Conservation (phyloP, 768 basidiomycete species). For the Pleurotus sapidus region DNA sequence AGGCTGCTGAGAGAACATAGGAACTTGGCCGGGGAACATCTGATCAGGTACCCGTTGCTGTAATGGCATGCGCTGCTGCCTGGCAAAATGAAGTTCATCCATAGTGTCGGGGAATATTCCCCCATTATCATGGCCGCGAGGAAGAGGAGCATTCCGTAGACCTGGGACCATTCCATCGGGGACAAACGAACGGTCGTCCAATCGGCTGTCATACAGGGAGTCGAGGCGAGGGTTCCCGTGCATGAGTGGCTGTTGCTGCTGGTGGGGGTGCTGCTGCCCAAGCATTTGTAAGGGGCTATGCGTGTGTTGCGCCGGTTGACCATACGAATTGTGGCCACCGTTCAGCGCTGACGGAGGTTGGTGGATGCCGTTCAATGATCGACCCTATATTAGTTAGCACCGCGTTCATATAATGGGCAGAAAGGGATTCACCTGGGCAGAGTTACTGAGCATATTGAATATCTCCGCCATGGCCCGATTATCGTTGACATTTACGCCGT, state of each 20-base stretch:
- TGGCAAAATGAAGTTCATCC: conserved; percentile 64
- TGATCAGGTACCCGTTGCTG: conserved; percentile 54
- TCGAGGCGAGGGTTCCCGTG: conserved; percentile 54
- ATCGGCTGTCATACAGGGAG: conserved; percentile 66
- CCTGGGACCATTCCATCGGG: conserved; percentile 88
- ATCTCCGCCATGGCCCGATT: conserved; percentile 74
- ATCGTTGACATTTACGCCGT: conserved; percentile 37
- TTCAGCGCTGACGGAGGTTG: conserved; percentile 17
- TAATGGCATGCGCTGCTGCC: conserved; percentile 54
- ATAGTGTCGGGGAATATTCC: conserved; percentile 54
- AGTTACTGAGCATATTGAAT: conserved; percentile 77
- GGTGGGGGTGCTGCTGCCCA: conserved; percentile 26
- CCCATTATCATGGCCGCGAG: conserved; percentile 55
- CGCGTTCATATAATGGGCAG: neutral
- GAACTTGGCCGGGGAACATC: conserved; percentile 48
- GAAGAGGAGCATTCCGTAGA: conserved; percentile 62
- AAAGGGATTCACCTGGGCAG: conserved; percentile 56
- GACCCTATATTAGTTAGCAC: conserved; percentile 18
- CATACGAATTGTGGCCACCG: conserved; percentile 27
- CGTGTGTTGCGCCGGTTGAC: conserved; percentile 21
- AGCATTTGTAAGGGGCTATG: conserved; percentile 35
- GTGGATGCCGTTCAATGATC: conserved; percentile 25
- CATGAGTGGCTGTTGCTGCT: conserved; percentile 41
- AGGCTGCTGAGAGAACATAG: conserved; percentile 53
- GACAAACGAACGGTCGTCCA: conserved; percentile 75